A percentile compares a stretch with the other conserved stretches of the same genome.
Evolutionary conservation across 129 eudicot genomes (phyloP).

Genomic region (Pulicaria dysenterica): DNA sequence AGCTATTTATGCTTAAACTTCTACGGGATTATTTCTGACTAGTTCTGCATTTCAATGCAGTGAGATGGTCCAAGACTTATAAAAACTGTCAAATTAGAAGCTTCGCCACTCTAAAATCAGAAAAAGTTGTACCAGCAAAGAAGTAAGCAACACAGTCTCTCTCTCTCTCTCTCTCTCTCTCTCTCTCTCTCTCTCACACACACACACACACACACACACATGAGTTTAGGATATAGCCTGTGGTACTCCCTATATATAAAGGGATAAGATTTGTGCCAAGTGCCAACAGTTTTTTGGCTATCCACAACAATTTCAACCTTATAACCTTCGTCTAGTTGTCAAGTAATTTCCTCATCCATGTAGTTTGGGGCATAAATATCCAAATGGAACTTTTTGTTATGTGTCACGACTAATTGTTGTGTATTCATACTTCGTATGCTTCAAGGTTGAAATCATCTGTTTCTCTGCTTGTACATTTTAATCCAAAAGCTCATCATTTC

Average conservation of each 20-base stretch:
- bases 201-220: background rate
- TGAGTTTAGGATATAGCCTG: conserved; percentile 5
- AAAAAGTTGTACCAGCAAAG: conserved; percentile 52
- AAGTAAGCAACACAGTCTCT: conserved; percentile 45
- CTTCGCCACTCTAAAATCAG: conserved; percentile 68
- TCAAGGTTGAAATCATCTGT: background rate
- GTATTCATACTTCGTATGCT: background rate
- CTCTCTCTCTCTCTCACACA: background rate
- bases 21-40: conserved; percentile 31
- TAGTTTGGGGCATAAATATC: too few relatives aligned
- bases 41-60: conserved; percentile 40
- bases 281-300: too few relatives aligned
- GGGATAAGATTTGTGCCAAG: too few relatives aligned
- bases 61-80: conserved; percentile 37
- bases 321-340: too few relatives aligned
- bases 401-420: too few relatives aligned
- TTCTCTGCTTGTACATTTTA: background rate
- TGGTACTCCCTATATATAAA: too few relatives aligned
- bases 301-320: too few relatives aligned
- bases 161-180: background rate
- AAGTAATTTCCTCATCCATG: too few relatives aligned
- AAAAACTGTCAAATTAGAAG: conserved; percentile 45
- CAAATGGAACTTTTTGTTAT: too few relatives aligned
- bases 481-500: background rate
- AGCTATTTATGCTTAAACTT: conserved; percentile 8